Conservation (phyloP, 441 rosid species). For the Melastoma candidum region DNA sequence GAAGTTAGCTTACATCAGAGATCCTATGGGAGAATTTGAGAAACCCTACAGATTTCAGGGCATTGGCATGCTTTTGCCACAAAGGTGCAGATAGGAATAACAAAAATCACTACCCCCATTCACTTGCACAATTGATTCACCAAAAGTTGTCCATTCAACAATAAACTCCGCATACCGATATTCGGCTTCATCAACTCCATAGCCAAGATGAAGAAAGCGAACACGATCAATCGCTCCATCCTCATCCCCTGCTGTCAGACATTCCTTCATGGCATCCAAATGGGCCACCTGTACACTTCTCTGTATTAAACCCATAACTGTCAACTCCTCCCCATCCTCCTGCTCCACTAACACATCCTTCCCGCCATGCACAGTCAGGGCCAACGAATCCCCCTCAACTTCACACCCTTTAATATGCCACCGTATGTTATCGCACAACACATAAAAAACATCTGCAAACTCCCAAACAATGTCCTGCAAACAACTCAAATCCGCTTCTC, state of each 20-base stretch:
- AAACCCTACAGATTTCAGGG: no score
- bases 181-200: slow-evolving; percentile 56
- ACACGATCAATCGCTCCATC: slow-evolving; percentile 47
- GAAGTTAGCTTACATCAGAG: no score
- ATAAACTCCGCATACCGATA: slow-evolving; percentile 44
- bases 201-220: slow-evolving; percentile 58
- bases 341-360: slow-evolving; percentile 21
- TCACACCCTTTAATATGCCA: slow-evolving; percentile 46
- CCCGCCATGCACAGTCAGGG: slow-evolving; percentile 29
- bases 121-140: background rate
- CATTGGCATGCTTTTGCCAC: no score
- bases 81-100: no score
- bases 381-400: slow-evolving; percentile 31
- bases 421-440: slow-evolving; percentile 56
- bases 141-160: slow-evolving; percentile 1
- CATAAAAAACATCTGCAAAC: slow-evolving; percentile 54
- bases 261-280: slow-evolving; percentile 51
- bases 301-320: slow-evolving; percentile 45
- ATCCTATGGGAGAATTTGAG: no score
- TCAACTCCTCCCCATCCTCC: slow-evolving; percentile 30
- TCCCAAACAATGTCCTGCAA: slow-evolving; percentile 51
- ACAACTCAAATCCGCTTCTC: slow-evolving; percentile 40
- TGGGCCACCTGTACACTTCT: slow-evolving; percentile 63
- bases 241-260: slow-evolving; percentile 37
- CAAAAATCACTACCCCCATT: no score